These are phyloP conservation scores for Iberis pinnata DNA, from an alignment of 345 rosid genomes.

Conservation along the genomic window DNA sequence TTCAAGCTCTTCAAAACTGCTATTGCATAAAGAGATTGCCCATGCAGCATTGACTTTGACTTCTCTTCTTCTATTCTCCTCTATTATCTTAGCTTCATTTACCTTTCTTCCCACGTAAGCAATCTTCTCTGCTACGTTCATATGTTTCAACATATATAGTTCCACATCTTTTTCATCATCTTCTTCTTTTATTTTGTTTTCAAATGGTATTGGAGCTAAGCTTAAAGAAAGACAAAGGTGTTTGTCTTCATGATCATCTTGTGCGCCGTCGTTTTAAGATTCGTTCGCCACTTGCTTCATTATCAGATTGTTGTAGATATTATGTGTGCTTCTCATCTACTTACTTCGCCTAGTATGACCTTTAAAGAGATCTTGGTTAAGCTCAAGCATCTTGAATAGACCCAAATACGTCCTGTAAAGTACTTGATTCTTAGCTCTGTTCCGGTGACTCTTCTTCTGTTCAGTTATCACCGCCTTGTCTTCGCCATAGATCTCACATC, in stretches of 20 bases:
- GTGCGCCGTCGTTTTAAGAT: too few relatives aligned
- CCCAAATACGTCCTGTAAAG: constrained; percentile 57
- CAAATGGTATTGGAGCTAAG: too few relatives aligned
- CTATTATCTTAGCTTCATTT: constrained; percentile 45
- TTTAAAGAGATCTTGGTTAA: constrained; percentile 36
- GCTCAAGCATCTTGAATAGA: constrained; percentile 65
- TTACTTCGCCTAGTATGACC: neutral
- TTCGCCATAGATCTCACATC: constrained; percentile 45
- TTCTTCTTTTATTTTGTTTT: too few relatives aligned
- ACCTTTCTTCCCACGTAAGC: constrained; percentile 40
- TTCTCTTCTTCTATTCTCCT: constrained; percentile 40
- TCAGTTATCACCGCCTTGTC: constrained; percentile 46
- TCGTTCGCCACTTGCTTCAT: too few relatives aligned
- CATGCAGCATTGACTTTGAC: constrained; percentile 44
- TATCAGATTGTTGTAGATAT: too few relatives aligned
- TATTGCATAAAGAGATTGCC: constrained; percentile 56
- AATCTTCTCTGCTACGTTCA: constrained; percentile 35
- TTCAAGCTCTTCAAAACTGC: constrained; percentile 56
- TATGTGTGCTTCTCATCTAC: too few relatives aligned
- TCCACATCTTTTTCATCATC: too few relatives aligned
- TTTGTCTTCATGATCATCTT: too few relatives aligned
- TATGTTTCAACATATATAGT: too few relatives aligned
- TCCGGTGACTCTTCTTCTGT: constrained; percentile 60
- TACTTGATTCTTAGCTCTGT: constrained; percentile 81
- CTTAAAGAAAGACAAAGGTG: too few relatives aligned